phyloP scores from a whole-genome alignment of 352 stramenopile genomes.

The Paralagenidium karlingii region DNA sequence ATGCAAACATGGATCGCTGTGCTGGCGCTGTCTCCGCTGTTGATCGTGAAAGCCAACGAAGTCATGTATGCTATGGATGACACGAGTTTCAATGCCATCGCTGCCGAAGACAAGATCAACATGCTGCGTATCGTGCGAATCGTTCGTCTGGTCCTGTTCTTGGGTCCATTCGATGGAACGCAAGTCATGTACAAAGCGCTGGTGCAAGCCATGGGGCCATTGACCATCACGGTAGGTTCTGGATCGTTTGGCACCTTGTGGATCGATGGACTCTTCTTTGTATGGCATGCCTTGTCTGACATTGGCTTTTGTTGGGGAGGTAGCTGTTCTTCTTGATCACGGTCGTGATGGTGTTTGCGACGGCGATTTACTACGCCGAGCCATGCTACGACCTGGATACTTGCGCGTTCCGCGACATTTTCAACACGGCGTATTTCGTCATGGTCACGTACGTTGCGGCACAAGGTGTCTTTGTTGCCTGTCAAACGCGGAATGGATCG shows the following conservation, averaged over 20 bases:
- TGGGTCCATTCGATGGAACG: constrained; percentile 39
- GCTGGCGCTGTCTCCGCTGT: constrained; percentile 28
- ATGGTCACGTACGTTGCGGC: constrained; percentile 77
- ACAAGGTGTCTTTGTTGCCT: too few relatives aligned
- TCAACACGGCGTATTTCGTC: constrained; percentile 75
- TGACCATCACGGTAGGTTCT: constrained; percentile 39
- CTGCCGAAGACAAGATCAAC: constrained; percentile 12
- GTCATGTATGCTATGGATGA: too few relatives aligned
- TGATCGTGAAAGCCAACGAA: constrained; percentile 8
- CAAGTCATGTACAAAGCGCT: constrained; percentile 53
- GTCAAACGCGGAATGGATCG: too few relatives aligned
- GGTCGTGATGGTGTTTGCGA: constrained; percentile 59
- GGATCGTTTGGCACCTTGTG: constrained; percentile 44
- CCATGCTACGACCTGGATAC: constrained; percentile 65
- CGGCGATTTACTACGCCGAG: constrained; percentile 60
- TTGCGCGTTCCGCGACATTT: constrained; percentile 75
- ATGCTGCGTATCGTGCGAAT: constrained; percentile 39
- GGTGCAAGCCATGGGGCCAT: too few relatives aligned
- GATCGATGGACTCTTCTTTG: too few relatives aligned
- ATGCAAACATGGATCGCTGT: constrained; percentile 50
- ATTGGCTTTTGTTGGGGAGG: too few relatives aligned
- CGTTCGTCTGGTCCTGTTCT: constrained; percentile 31
- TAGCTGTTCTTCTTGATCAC: constrained; percentile 70
- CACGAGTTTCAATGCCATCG: too few relatives aligned
- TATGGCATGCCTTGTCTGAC: too few relatives aligned